Base-by-base conservation (phyloP, 306 rosid species). In the Casuarina glauca region DNA sequence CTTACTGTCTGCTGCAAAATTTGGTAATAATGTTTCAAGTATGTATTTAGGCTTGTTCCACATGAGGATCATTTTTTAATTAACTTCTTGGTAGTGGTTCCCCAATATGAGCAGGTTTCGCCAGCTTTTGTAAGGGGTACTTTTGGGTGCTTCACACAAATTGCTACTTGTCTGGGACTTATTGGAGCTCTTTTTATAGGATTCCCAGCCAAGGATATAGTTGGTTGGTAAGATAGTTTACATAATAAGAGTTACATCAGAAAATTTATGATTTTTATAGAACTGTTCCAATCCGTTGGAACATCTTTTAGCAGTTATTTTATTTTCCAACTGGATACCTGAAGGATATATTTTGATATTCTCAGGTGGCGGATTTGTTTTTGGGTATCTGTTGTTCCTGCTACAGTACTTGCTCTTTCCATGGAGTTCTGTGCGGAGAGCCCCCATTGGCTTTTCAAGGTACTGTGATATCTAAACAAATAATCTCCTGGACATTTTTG, bases 371-470 rank as follows among this genome's bases (percentile, higher is more conserved):
- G 96, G 76, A 80, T 83, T 77, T 93, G 97, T 82, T 93, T 93
- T 72, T 90, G 97, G 97, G 82, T 87, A 55, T 88, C 97, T 74
- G 51, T 78, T 77, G 61, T 90, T 79, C 94, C 97, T 76, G 90
- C 94, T 73, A 74, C 80, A 15, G 19, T 75, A 26, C 94, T 93
- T 79, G 90, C 96, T 79, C 35, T 89, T 73, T 86, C 80, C 84
- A 93, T 93, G 96, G 94, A 93, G 88, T 86, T 86, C 80, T 87
- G 90, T 82, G 94, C 96, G 71, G 97, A 93, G 89, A 86, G 91
- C 85, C 97, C 97, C 58, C 79, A 90, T 73, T 93, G 97, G 96
- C 96, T 88, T 83, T 89, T 89, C 86, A 93, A 93, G 96, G 97
- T 90, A 50, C 74, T 81, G n/a, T 72, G 77, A 64, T 41, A 20